Conservation (phyloP, 1,139 yeast species). For the Sugiyamaella novakii region DNA sequence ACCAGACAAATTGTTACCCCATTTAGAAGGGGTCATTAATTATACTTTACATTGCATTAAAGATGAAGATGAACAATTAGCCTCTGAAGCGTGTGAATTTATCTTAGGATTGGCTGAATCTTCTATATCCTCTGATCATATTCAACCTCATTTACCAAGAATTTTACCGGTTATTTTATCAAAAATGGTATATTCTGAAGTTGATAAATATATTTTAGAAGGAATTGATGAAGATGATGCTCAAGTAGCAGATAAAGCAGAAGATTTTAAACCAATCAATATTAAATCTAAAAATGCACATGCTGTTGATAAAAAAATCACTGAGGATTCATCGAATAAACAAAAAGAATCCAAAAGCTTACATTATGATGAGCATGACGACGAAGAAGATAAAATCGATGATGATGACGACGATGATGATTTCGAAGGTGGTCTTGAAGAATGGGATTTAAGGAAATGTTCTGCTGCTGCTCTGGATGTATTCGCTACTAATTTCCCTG, state of each 20-base stretch:
- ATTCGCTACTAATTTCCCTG: slow-evolving; percentile 68
- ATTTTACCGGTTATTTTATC: slow-evolving; percentile 75
- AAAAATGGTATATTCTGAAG: slow-evolving; percentile 87
- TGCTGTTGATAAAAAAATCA: slow-evolving; percentile 39
- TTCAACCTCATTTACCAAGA: slow-evolving; percentile 54
- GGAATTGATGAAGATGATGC: slow-evolving; percentile 60
- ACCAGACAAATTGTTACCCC: slow-evolving; percentile 80
- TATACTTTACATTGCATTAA: slow-evolving; percentile 82
- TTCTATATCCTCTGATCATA: slow-evolving; percentile 44
- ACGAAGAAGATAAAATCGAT: slow-evolving; percentile 45
- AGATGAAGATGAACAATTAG: slow-evolving; percentile 68
- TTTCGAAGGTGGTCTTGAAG: slow-evolving; percentile 68
- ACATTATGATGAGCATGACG: slow-evolving; percentile 25
- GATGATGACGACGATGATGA: slow-evolving; percentile 58
- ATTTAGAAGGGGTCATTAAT: slow-evolving; percentile 79
- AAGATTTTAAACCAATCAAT: slow-evolving; percentile 80
- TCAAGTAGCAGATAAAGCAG: slow-evolving; percentile 80
- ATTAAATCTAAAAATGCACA: slow-evolving; percentile 73
- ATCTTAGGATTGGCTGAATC: slow-evolving; percentile 73
- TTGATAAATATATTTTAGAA: slow-evolving; percentile 72
- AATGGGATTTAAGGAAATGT: slow-evolving; percentile 92
- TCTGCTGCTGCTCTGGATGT: slow-evolving; percentile 91
- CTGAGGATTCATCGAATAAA: slow-evolving; percentile 21
- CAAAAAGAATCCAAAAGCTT: slow-evolving; percentile 21
- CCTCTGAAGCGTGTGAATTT: slow-evolving; percentile 92